Evolutionary conservation across 257 asterid species (phyloP).

Genomic region (Knoxia roxburghii): DNA sequence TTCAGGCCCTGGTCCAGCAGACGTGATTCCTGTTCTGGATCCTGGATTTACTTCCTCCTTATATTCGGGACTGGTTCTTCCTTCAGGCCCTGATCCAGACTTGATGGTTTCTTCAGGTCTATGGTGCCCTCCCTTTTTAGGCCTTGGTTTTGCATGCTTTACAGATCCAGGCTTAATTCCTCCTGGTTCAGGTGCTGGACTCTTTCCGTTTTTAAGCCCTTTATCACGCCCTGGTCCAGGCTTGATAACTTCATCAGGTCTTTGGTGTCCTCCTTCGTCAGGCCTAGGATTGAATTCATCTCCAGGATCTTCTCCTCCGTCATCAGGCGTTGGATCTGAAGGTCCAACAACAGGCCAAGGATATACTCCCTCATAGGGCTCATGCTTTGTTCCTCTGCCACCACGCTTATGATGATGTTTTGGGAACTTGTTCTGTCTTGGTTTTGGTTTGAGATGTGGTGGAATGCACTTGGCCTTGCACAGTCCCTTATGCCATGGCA

Average conservation of each 20-base stretch:
- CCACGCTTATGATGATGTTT: not conserved
- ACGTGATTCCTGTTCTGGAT: not conserved
- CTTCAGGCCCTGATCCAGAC: not conserved
- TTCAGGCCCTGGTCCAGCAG: not conserved
- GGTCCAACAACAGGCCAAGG: too few relatives aligned
- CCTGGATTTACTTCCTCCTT: not conserved
- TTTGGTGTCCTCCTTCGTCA: not conserved
- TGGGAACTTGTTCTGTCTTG: not conserved
- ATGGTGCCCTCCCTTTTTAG: not conserved
- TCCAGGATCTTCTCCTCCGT: not conserved
- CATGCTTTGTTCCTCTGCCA: not conserved
- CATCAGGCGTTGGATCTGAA: not conserved
- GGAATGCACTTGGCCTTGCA: not conserved
- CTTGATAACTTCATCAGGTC: not conserved
- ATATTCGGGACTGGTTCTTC: not conserved
- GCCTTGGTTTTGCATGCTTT: not conserved
- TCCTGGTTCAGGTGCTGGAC: not conserved
- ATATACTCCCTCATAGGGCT: not conserved
- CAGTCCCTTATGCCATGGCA: conserved; percentile 3
- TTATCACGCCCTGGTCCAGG: not conserved
- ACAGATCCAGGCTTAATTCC: too few relatives aligned
- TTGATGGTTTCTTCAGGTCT: not conserved
- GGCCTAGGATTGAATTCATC: not conserved
- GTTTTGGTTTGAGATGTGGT: not conserved
- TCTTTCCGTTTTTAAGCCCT: not conserved